Evolutionary conservation across 441 rosid species (phyloP).

Genomic region (Arabidopsis hybrid): DNA sequence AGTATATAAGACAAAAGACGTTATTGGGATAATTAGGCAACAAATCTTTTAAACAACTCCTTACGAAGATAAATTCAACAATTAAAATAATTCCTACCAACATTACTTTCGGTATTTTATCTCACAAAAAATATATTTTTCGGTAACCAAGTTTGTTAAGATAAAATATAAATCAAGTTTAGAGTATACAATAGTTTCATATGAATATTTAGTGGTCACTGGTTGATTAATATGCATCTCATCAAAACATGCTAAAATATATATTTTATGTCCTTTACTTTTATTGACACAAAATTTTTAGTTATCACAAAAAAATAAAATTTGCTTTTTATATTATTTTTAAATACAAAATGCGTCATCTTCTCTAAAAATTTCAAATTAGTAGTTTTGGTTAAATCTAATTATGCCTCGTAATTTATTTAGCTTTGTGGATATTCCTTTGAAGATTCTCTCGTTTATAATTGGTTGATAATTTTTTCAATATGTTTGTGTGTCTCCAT

Average conservation of each 20-base stretch:
- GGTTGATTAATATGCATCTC: background rate
- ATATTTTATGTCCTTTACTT: background rate
- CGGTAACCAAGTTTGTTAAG: background rate
- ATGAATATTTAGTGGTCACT: background rate
- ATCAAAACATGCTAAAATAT: background rate
- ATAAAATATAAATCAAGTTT: background rate
- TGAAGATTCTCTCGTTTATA: background rate
- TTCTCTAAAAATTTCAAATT: too few relatives aligned
- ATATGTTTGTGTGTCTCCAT: slow-evolving; percentile 21
- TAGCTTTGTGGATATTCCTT: slow-evolving; percentile 9
- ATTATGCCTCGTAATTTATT: background rate
- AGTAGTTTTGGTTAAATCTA: background rate
- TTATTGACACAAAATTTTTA: too few relatives aligned
- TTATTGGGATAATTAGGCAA: background rate
- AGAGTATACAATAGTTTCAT: background rate
- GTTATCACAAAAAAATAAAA: too few relatives aligned
- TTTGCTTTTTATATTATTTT: too few relatives aligned
- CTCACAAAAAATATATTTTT: background rate
- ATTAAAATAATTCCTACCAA: background rate
- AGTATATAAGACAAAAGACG: slow-evolving; percentile 24
- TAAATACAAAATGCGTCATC: too few relatives aligned
- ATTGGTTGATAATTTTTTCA: background rate
- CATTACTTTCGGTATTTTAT: background rate
- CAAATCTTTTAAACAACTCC: background rate
- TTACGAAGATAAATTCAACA: background rate